A percentile compares a stretch with the other conserved stretches of the same genome.
phyloP scores from a whole-genome alignment of 345 rosid species.

The Pistacia vera region DNA sequence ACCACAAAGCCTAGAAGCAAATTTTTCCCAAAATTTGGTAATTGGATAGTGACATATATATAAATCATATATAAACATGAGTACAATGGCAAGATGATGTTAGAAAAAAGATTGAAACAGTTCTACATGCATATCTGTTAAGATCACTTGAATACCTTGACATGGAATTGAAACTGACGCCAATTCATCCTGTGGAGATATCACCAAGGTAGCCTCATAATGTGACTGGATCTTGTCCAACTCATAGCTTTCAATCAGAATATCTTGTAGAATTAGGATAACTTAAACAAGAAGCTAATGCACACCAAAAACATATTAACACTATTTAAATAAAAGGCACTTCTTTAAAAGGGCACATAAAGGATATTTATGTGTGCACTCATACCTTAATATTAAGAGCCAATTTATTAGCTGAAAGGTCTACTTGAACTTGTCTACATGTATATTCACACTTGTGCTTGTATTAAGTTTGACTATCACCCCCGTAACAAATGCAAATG shows the following conservation, averaged over 20 bases:
- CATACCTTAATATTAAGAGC: conserved; percentile 50
- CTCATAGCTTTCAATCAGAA: conserved; percentile 38
- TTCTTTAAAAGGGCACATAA: background rate
- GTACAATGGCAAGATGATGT: background rate
- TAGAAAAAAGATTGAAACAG: background rate
- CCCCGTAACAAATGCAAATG: conserved; percentile 40
- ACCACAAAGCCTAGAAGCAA: conserved; percentile 52
- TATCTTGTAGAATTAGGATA: conserved; percentile 35
- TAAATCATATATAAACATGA: background rate
- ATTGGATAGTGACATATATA: conserved; percentile 25
- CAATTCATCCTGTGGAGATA: conserved; percentile 34
- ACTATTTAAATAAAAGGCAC: background rate
- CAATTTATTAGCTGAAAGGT: conserved; percentile 38
- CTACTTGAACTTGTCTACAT: conserved; percentile 33
- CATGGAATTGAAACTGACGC: conserved; percentile 46
- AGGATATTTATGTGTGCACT: background rate
- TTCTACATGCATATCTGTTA: background rate
- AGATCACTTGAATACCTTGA: conserved; percentile 41
- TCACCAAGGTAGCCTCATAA: conserved; percentile 48
- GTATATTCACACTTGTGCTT: conserved; percentile 14
- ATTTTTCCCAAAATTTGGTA: conserved; percentile 27
- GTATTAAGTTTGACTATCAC: conserved; percentile 36
- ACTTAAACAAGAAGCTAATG: conserved; percentile 5
- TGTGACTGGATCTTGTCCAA: conserved; percentile 50
- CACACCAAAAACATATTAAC: background rate